phyloP scores from a whole-genome alignment of 495 filamentous ascomycete genomes.

The Parathielavia appendiculata region DNA sequence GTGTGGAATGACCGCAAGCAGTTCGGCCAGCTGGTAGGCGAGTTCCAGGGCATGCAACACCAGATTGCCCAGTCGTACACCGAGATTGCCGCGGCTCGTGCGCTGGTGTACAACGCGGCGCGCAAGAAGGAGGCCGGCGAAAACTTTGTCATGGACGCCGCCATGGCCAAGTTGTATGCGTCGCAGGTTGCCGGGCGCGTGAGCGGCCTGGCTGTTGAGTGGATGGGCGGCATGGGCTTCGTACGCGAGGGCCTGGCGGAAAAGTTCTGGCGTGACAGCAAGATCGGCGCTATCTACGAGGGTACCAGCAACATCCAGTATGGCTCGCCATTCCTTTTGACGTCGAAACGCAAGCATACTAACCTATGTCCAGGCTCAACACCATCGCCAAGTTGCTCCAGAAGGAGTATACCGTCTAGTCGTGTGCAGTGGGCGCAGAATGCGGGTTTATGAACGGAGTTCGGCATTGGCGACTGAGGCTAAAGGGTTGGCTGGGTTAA shows the following conservation, averaged over 20 bases:
- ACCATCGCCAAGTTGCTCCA: constrained; percentile 93
- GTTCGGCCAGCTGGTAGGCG: constrained; percentile 86
- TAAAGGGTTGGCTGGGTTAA: constrained; percentile 8
- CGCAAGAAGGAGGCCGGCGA: constrained; percentile 97
- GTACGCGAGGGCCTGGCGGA: constrained; percentile 94
- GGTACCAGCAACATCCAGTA: constrained; percentile 69
- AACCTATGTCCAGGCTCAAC: constrained; percentile 67
- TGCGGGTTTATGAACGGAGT: constrained; percentile 6
- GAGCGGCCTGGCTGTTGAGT: constrained; percentile 82
- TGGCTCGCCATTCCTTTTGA: constrained; percentile 16
- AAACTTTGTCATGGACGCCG: constrained; percentile 90
- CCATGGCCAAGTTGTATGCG: constrained; percentile 96
- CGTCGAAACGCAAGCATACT: constrained; percentile 16
- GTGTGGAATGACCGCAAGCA: constrained; percentile 95
- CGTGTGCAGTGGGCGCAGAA: neutral
- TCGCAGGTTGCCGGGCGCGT: constrained; percentile 90
- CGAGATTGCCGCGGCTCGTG: constrained; percentile 85
- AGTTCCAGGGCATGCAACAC: constrained; percentile 99
- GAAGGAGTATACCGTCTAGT: constrained; percentile 71
- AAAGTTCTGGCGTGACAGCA: constrained; percentile 97
- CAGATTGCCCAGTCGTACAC: constrained; percentile 95
- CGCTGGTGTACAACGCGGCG: constrained; percentile 92
- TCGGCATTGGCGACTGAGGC: constrained; percentile 5
- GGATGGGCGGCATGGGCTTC: constrained; percentile 99
- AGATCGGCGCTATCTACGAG: constrained; percentile 99